phyloP scores from a whole-genome alignment of 768 basidiomycete genomes.

The Trametopsis cervina region DNA sequence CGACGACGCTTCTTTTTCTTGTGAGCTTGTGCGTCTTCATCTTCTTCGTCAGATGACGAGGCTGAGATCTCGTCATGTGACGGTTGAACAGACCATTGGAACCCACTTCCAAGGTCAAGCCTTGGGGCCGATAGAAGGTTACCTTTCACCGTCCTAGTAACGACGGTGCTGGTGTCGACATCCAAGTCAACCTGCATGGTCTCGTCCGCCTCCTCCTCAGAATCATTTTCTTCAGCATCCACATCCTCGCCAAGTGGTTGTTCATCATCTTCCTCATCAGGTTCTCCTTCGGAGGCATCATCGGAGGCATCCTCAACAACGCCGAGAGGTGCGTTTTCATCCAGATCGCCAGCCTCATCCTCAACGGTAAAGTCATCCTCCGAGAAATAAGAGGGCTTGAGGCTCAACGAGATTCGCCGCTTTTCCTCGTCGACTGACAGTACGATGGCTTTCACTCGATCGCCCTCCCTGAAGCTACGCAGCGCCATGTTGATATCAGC shows the following conservation, averaged over 20 bases:
- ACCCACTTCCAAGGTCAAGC: conserved; percentile 54
- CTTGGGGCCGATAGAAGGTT: conserved; percentile 20
- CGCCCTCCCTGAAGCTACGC: conserved; percentile 78
- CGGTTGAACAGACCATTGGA: conserved; percentile 57
- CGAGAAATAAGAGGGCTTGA: conserved; percentile 85
- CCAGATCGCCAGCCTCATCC: conserved; percentile 27
- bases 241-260: conserved; percentile 11
- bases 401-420: conserved; percentile 70
- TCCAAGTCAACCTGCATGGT: conserved; percentile 43
- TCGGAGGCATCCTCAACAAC: conserved; percentile 22
- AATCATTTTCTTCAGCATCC: conserved; percentile 21
- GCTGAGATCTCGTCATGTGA: conserved; percentile 33
- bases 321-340: conserved; percentile 25
- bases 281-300: conserved; percentile 12
- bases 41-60: conserved; percentile 43
- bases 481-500: conserved; percentile 76
- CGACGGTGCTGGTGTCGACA: conserved; percentile 5
- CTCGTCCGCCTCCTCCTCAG: conserved; percentile 24
- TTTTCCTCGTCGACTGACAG: conserved; percentile 68
- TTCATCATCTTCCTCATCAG: conserved; percentile 13
- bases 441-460: conserved; percentile 76
- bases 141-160: neutral
- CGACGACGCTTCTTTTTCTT: conserved; percentile 64
- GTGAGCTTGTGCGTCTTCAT: conserved; percentile 35
- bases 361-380: conserved; percentile 50